Evolutionary conservation across 768 basidiomycete genomes (phyloP).

Genomic region (Mycena kentingensis): DNA sequence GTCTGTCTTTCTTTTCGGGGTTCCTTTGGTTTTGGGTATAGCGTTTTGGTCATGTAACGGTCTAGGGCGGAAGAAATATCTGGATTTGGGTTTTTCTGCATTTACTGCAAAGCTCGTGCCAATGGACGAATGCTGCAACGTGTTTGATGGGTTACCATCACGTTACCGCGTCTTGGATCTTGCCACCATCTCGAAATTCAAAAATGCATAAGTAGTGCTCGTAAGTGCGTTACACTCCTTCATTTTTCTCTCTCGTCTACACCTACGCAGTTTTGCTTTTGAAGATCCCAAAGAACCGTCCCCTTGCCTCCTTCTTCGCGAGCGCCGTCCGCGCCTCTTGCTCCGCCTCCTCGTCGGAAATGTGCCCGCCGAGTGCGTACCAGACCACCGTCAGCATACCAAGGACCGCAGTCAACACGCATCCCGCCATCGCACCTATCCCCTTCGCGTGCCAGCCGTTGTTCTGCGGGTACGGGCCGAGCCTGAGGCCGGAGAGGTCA

Average conservation of each 20-base stretch:
- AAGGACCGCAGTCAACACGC: conserved; percentile 78
- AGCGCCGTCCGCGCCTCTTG: conserved; percentile 59
- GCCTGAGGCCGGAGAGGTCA: conserved; percentile 64
- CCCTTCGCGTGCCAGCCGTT: conserved; percentile 74
- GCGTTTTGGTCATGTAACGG: too few relatives aligned
- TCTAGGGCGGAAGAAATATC: too few relatives aligned
- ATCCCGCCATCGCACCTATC: conserved; percentile 77
- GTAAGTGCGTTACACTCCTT: too few relatives aligned
- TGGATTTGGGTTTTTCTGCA: too few relatives aligned
- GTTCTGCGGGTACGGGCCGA: conserved; percentile 74
- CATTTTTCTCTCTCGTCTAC: too few relatives aligned
- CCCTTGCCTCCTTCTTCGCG: conserved; percentile 56
- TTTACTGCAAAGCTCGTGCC: too few relatives aligned
- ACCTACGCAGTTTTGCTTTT: conserved; percentile 2
- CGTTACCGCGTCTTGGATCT: too few relatives aligned
- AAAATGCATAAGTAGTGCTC: conserved; percentile 2
- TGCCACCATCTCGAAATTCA: too few relatives aligned
- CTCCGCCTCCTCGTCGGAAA: conserved; percentile 83
- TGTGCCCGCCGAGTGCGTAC: conserved; percentile 77
- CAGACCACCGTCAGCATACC: conserved; percentile 80
- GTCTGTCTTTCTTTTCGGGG: background rate
- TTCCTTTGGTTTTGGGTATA: too few relatives aligned
- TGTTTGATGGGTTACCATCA: too few relatives aligned
- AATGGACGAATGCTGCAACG: too few relatives aligned
- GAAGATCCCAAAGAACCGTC: conserved; percentile 46